These are phyloP conservation scores for Sextonia rubra DNA, from an alignment of 164 flowering plant species.

Conservation along the genomic window DNA sequence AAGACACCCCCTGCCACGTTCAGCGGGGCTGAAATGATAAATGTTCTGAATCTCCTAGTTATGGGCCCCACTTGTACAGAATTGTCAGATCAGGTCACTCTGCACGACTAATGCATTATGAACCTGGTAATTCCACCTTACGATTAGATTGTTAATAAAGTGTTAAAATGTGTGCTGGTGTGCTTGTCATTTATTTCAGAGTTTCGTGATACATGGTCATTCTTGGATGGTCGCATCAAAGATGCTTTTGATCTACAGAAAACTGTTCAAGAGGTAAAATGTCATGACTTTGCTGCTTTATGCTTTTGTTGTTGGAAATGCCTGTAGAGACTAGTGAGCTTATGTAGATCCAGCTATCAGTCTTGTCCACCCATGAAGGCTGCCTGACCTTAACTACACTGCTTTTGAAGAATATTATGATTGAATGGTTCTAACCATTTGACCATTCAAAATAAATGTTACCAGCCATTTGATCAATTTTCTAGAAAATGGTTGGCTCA, in stretches of 20 bases:
- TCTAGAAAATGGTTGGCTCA: background rate
- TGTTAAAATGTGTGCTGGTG: background rate
- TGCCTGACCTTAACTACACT: no score
- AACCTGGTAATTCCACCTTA: background rate
- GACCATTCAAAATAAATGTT: background rate
- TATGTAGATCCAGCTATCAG: background rate
- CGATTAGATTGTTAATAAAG: background rate
- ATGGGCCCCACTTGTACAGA: background rate
- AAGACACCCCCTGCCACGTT: background rate
- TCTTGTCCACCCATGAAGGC: background rate
- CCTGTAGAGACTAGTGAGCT: background rate
- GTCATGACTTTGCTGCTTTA: background rate
- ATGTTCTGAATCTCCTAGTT: background rate
- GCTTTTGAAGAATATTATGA: no score
- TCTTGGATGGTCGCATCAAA: slow-evolving; percentile 63
- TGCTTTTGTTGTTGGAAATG: background rate
- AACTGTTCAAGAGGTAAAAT: slow-evolving; percentile 67
- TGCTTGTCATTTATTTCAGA: slow-evolving; percentile 27
- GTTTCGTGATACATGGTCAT: slow-evolving; percentile 82
- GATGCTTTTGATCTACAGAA: slow-evolving; percentile 86
- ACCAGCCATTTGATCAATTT: background rate
- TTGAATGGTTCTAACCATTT: background rate
- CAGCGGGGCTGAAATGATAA: background rate
- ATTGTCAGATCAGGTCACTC: background rate
- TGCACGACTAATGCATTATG: background rate